Conservation (phyloP, 768 basidiomycete genomes). For the Trametes villosa region DNA sequence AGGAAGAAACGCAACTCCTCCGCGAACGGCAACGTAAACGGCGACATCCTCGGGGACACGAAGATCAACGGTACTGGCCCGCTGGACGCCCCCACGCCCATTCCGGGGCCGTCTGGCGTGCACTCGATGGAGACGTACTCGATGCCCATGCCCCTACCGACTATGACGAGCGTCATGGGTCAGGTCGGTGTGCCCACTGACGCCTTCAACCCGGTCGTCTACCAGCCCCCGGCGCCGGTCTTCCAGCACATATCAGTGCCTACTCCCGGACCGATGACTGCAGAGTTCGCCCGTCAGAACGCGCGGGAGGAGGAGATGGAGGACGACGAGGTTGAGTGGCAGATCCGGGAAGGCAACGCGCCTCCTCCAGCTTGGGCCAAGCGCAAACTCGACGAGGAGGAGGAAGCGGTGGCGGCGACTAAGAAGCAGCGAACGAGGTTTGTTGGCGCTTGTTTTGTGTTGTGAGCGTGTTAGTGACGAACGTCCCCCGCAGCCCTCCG, state of each 20-base stretch:
- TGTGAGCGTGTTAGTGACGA: background rate
- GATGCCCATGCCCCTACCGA: conserved; percentile 22
- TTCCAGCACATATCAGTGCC: conserved; percentile 22
- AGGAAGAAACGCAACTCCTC: conserved; percentile 22
- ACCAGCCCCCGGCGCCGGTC: conserved; percentile 16
- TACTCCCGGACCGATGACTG: conserved; percentile 31
- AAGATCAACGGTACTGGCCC: background rate
- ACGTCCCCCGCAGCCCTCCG: conserved; percentile 2
- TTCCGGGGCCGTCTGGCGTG: conserved; percentile 1
- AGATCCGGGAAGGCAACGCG: conserved; percentile 58
- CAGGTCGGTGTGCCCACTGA: conserved; percentile 16
- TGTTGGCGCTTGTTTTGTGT: conserved; percentile 21
- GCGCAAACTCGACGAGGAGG: conserved; percentile 49
- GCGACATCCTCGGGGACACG: background rate
- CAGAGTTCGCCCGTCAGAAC: conserved; percentile 42
- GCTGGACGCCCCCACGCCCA: background rate
- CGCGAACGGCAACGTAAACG: conserved; percentile 10
- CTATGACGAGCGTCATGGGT: conserved; percentile 19
- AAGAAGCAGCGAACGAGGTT: conserved; percentile 54
- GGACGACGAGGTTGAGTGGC: conserved; percentile 68
- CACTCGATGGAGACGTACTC: conserved; percentile 24
- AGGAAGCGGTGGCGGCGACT: conserved; percentile 31
- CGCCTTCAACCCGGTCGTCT: conserved; percentile 16
- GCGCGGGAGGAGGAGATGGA: conserved; percentile 72
- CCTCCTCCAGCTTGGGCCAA: conserved; percentile 75